phyloP scores from a whole-genome alignment of 2,329 filamentous ascomycete species.

The Dryadomyces quercivorus region DNA sequence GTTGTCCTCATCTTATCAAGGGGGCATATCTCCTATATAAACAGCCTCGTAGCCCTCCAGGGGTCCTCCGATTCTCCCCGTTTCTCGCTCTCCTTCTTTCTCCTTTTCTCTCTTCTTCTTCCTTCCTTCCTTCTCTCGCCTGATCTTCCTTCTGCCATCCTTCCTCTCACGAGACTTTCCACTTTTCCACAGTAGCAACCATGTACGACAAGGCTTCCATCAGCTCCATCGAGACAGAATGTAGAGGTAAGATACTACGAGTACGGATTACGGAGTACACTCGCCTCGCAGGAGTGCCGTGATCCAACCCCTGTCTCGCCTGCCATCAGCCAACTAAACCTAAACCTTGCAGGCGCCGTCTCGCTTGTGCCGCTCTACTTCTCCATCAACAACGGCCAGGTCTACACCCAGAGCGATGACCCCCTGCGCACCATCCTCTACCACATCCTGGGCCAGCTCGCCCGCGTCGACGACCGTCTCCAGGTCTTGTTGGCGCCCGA shows the following conservation, averaged over 20 bases:
- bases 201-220: not conserved
- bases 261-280: too few species aligned
- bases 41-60: too few species aligned
- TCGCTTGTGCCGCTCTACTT: slow-evolving; percentile 17
- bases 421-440: slow-evolving; percentile 16
- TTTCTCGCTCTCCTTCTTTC: not conserved
- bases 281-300: not conserved
- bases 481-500: slow-evolving; percentile 12
- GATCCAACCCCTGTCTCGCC: not conserved
- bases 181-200: not conserved
- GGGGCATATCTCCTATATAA: too few species aligned
- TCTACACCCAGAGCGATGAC: slow-evolving; percentile 16
- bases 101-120: not conserved
- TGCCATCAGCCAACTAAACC: not conserved
- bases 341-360: slow-evolving; percentile 15
- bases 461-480: slow-evolving; percentile 12
- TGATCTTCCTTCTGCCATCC: not conserved
- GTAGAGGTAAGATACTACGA: slow-evolving; percentile 2
- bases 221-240: not conserved
- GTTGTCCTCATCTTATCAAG: too few species aligned
- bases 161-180: not conserved
- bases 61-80: too few species aligned
- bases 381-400: slow-evolving; percentile 15
- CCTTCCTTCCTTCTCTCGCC: not conserved
- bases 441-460: slow-evolving; percentile 14